These are phyloP conservation scores for Aspergillus fructus DNA, from an alignment of 2,329 filamentous ascomycete genomes.

Conservation along the genomic window DNA sequence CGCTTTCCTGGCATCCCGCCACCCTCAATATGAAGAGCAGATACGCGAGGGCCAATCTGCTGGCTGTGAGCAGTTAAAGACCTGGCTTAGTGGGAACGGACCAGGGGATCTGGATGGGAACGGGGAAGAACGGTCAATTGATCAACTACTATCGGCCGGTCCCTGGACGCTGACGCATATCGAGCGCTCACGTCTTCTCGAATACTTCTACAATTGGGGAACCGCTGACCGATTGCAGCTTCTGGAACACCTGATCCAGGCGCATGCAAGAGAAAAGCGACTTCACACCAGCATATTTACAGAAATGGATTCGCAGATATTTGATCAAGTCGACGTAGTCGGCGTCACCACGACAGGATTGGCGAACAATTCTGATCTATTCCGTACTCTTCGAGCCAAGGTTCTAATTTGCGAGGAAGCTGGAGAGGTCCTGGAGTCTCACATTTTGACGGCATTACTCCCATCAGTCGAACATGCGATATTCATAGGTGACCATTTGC, in stretches of 20 bases:
- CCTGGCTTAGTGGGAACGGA: background rate
- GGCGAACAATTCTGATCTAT: slow-evolving; percentile 1
- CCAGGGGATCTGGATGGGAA: background rate
- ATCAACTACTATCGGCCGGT: background rate
- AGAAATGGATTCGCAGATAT: background rate
- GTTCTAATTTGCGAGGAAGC: slow-evolving; percentile 14
- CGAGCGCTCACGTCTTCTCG: background rate
- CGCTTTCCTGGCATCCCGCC: background rate
- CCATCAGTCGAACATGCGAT: slow-evolving; percentile 11
- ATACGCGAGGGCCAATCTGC: background rate
- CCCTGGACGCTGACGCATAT: background rate
- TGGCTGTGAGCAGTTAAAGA: background rate
- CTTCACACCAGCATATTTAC: background rate
- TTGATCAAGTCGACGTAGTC: slow-evolving; percentile 2
- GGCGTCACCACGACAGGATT: slow-evolving; percentile 13
- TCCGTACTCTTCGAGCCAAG: background rate
- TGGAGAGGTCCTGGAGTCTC: slow-evolving; percentile 12
- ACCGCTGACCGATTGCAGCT: background rate
- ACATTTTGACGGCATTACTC: slow-evolving; percentile 7
- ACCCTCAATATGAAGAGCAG: background rate
- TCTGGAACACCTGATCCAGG: background rate
- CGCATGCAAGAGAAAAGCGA: background rate
- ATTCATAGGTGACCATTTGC: slow-evolving; percentile 19
- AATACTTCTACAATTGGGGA: background rate
- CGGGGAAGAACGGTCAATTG: background rate